Evolutionary conservation across 2,329 filamentous ascomycete genomes (phyloP), one percentile per base, ranked within the genome.

Genomic region (Ceratocystis colombiana): DNA sequence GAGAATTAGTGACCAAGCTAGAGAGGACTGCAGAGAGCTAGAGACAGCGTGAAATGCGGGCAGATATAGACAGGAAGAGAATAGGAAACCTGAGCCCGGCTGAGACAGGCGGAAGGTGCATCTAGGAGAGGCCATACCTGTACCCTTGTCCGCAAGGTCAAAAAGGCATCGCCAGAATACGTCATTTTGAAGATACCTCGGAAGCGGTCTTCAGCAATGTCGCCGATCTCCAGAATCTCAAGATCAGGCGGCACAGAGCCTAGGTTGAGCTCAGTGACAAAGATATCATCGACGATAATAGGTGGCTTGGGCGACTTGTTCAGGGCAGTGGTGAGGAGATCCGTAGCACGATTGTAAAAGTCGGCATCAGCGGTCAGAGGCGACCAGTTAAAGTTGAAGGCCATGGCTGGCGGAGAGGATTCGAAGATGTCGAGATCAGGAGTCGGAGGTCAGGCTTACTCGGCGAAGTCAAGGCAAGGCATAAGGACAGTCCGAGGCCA

Each of bases 381-480:
- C 84, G 91, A 96, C 94, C 94, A 99, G 90, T 97, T 97, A 89
- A 99, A 99, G 82, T 97, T 97, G 88, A 99, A 99, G 72, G 94
- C 94, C 94, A 99, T 99, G 77, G 20, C 50, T 1, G 25, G 53
- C 22, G 25, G 22, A 8, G 50, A 15, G 8, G 50, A 10, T 10
- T 2, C 10, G 5, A 2, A 17, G 20, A 57, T 20, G 46, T 22
- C 22, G 53, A 41, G 8, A 41, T 41, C 8, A 3, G 37, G 37
- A 41, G 37, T 41, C 37, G 25, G 10, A 17, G 25, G 53, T 17
- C 22, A 57, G 53, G 46, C 17, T 22, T 22, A 22, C 53, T 57
- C 53, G 53, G 53, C 17, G 53, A 17, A 50, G 46, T 30, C 7
- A 12, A 20, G 50, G 22, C 12, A 17, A 28, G 10, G 25, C 12